These are phyloP conservation scores for Penicillium pancosmium DNA, from an alignment of 495 filamentous ascomycete species.

Conservation along the genomic window DNA sequence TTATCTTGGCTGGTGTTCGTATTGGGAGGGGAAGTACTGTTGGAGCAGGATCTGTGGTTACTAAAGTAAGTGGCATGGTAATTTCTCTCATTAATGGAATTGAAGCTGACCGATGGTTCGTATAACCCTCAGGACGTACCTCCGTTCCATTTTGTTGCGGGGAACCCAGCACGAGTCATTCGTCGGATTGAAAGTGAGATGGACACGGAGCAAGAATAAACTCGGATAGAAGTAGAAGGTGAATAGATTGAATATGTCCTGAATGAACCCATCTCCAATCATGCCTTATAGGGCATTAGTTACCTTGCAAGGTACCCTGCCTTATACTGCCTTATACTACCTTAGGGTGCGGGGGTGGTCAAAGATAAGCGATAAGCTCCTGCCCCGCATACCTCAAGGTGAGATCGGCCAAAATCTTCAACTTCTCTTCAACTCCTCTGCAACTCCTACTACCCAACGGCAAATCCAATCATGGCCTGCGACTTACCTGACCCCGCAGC, in stretches of 20 bases:
- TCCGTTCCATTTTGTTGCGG: conserved; percentile 57
- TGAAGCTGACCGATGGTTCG: not conserved
- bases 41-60: conserved; percentile 81
- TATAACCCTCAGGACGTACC: conserved; percentile 51
- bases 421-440: not conserved
- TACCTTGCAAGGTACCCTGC: too few species aligned
- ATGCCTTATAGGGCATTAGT: too few species aligned
- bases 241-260: too few species aligned
- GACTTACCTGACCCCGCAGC: conserved; percentile 26
- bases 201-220: conserved; percentile 8
- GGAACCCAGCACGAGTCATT: conserved; percentile 65
- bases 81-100: not conserved
- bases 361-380: not conserved
- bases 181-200: conserved; percentile 29
- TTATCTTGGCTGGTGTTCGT: conserved; percentile 22
- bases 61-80: conserved; percentile 60
- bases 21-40: conserved; percentile 59
- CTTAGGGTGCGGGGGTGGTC: too few species aligned
- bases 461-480: not conserved
- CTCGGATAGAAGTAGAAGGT: too few species aligned
- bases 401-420: not conserved
- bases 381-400: not conserved
- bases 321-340: too few species aligned
- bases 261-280: too few species aligned
- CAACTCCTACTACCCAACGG: not conserved